Conservation (phyloP, 305 asterid genomes). For the Rubia tinctorum region DNA sequence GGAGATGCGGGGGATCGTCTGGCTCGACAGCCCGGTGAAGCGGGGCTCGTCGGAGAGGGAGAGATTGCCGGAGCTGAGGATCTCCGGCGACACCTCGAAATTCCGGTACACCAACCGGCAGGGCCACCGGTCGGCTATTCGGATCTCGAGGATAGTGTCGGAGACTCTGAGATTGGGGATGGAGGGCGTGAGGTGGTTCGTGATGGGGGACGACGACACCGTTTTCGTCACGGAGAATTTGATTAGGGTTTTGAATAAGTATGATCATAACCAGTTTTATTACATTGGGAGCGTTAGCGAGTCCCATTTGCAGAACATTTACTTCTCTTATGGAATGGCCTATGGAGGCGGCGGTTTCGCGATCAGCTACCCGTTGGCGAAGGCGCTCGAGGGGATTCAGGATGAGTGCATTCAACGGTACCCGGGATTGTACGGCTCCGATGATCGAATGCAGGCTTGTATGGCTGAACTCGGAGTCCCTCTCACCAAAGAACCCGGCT, state of each 20-base stretch:
- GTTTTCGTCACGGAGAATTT: conserved; percentile 84
- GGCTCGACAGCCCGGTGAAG: conserved; percentile 67
- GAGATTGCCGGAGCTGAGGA: conserved; percentile 54
- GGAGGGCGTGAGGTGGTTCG: conserved; percentile 85
- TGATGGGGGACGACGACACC: conserved; percentile 97
- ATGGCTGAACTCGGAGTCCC: conserved; percentile 99
- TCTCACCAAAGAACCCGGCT: conserved; percentile 89
- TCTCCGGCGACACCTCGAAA: conserved; percentile 69
- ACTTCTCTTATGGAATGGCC: conserved; percentile 83
- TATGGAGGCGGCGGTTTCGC: conserved; percentile 99
- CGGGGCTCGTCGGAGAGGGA: conserved; percentile 31
- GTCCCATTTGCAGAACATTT: conserved; percentile 90
- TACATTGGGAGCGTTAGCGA: conserved; percentile 90
- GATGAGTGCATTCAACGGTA: conserved; percentile 88
- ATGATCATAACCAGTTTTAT: conserved; percentile 81
- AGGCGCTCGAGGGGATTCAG: conserved; percentile 82
- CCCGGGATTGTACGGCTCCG: conserved; percentile 89
- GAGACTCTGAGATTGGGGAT: conserved; percentile 63
- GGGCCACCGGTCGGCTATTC: conserved; percentile 89
- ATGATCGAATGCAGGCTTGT: conserved; percentile 97
- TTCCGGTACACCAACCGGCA: conserved; percentile 65
- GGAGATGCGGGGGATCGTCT: conserved; percentile 79
- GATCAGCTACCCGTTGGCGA: conserved; percentile 81
- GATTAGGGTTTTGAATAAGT: conserved; percentile 70
- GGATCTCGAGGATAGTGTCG: conserved; percentile 85